phyloP scores from a whole-genome alignment of 73 alveolate genomes.

The Symbiodinium natans region DNA sequence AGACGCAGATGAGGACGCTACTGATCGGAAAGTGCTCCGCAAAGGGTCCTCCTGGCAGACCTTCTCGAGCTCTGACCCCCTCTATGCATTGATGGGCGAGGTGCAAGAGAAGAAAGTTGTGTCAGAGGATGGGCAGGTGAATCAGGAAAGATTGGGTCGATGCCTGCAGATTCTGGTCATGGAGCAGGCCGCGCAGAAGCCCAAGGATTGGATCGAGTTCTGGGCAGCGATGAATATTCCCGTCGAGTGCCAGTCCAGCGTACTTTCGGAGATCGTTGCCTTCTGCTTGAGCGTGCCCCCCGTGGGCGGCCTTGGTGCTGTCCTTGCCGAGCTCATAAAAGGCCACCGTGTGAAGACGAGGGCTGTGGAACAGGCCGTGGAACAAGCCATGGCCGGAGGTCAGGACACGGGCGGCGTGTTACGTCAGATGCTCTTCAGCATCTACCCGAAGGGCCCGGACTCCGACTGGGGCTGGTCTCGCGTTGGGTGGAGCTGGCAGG shows the following conservation, averaged over 20 bases:
- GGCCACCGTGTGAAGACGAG: not conserved
- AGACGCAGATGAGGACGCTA: not conserved
- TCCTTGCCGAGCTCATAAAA: constrained; percentile 12
- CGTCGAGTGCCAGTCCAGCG: not conserved
- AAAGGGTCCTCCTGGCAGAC: constrained; percentile 18
- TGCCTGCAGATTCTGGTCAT: constrained; percentile 28
- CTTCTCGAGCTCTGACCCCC: constrained; percentile 62
- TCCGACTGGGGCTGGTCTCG: constrained; percentile 45
- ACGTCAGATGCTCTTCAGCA: constrained; percentile 11
- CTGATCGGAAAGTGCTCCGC: not conserved
- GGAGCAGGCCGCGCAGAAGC: constrained; percentile 64
- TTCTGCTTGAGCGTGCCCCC: not conserved
- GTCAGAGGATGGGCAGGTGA: constrained; percentile 1
- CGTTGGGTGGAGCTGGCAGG: constrained; percentile 28
- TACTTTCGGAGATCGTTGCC: not conserved
- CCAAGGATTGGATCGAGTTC: constrained; percentile 40
- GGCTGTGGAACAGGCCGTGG: constrained; percentile 37
- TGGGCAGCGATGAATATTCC: constrained; percentile 1
- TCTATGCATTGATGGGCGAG: constrained; percentile 79
- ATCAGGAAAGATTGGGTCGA: not conserved
- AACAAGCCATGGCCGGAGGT: not conserved
- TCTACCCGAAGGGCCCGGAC: constrained; percentile 17
- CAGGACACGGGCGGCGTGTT: constrained; percentile 5
- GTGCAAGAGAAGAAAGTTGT: constrained; percentile 18
- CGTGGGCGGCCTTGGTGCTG: constrained; percentile 3